Conservation (phyloP, 768 basidiomycete genomes). For the Lentinus tigrinus region DNA sequence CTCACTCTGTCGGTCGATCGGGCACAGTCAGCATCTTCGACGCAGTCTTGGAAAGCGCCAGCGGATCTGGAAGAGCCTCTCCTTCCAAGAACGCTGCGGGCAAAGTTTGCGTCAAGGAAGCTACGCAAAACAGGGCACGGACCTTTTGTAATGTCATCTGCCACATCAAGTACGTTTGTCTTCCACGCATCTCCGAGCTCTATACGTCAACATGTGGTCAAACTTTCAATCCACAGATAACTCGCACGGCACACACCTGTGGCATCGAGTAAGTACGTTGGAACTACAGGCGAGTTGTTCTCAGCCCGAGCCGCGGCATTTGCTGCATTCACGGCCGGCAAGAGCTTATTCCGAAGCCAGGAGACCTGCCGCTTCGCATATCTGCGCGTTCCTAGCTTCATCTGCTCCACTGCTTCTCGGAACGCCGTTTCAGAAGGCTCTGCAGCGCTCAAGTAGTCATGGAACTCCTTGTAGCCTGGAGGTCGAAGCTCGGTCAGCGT, state of each 20-base stretch:
- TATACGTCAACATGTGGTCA: conserved; percentile 22
- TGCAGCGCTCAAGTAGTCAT: conserved; percentile 54
- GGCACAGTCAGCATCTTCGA: conserved; percentile 47
- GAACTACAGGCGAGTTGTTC: conserved; percentile 33
- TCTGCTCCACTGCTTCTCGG: conserved; percentile 60
- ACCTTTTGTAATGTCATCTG: conserved; percentile 51
- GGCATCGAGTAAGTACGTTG: conserved; percentile 66
- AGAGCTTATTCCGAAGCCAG: conserved; percentile 89
- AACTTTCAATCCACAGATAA: neutral
- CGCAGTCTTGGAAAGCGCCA: conserved; percentile 53
- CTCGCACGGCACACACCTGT: conserved; percentile 43
- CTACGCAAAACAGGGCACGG: conserved; percentile 1
- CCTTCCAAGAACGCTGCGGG: conserved; percentile 54
- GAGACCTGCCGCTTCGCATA: conserved; percentile 90
- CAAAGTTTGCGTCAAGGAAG: neutral
- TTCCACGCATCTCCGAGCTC: conserved; percentile 59
- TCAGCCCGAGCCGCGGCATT: conserved; percentile 29
- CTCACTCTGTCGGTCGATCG: conserved; percentile 47
- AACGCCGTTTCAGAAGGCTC: conserved; percentile 42
- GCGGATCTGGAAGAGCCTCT: conserved; percentile 53
- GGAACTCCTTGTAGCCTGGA: conserved; percentile 91
- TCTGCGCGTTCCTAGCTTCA: conserved; percentile 85
- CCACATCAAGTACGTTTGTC: conserved; percentile 51
- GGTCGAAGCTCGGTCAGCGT: conserved; percentile 7
- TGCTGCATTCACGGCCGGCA: conserved; percentile 64